Evolutionary conservation across 2,329 filamentous ascomycete species (phyloP), one percentile per base, ranked within the genome.

Genomic region (Colletotrichum melonis): DNA sequence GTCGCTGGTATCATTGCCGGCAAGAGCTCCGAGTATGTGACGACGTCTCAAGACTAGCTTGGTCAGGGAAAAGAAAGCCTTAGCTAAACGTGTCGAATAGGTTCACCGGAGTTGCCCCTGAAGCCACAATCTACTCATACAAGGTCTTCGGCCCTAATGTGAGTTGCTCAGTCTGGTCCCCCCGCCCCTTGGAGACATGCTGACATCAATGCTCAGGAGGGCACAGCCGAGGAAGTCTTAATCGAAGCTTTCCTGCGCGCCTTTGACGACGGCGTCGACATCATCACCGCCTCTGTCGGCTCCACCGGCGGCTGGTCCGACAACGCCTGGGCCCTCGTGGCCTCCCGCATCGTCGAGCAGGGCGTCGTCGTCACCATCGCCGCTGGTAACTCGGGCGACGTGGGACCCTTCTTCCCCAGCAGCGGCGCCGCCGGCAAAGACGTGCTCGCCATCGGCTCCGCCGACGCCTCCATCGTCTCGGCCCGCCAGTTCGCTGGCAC

Each of bases 241-340:
- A 75, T 75, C 24, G 73, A 75, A 54, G 70, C 73, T 7, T 75
- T 75, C 63, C 60, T 75, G 12, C 65, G 69, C 49, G 73, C 73
- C 57, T 75, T 59, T 42, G 62, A 60, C 35, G 73, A 73, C 32
- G 73, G 70, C 58, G 73, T 75, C 58, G 73, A 75, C 54, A 67
- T 75, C 54, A 73, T 75, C 66, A 73, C 73, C 4, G 73, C 73
- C 38, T 69, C 64, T 4, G 70, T 75, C 28, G 70, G 69, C 24
- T 63, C 54, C 11, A 65, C 52, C 30, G 73, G 73, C 42, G 73
- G 70, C 66, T 85, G 83, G 76, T 76, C 77, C 24, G 80, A 84
- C 46, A 84, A 85, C 46, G 83, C 84, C 8, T 86, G 82, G 85
- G 84, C 84, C 1, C 75, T 83, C 1, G 78, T 87, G 2, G 81